phyloP scores from a whole-genome alignment of 2,329 filamentous ascomycete genomes.

The Arthrobotrys megalospora region DNA sequence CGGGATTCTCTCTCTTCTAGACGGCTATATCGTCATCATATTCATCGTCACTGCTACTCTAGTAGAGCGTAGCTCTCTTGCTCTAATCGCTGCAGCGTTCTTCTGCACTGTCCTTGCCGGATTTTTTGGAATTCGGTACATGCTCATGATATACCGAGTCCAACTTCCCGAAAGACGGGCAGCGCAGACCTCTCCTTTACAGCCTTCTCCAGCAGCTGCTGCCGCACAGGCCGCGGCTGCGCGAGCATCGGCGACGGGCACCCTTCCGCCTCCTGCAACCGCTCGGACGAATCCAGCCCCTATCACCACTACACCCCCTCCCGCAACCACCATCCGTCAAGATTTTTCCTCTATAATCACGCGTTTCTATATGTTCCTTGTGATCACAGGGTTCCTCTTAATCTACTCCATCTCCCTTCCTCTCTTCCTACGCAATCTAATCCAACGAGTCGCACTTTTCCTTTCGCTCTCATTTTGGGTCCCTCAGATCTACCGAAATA shows the following conservation, averaged over 20 bases:
- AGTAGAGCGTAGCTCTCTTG: slow-evolving; percentile 62
- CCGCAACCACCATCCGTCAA: slow-evolving; percentile 60
- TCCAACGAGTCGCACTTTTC: slow-evolving; percentile 77
- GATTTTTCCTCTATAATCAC: slow-evolving; percentile 73
- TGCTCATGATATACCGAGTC: slow-evolving; percentile 64
- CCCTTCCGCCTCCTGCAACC: slow-evolving; percentile 63
- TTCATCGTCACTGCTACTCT: slow-evolving; percentile 63
- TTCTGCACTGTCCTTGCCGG: slow-evolving; percentile 63
- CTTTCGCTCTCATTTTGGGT: slow-evolving; percentile 90
- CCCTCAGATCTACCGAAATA: slow-evolving; percentile 91
- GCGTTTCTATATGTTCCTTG: slow-evolving; percentile 73
- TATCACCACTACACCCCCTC: slow-evolving; percentile 26
- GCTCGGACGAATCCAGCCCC: slow-evolving; percentile 54
- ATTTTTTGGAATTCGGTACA: slow-evolving; percentile 64
- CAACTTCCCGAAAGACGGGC: slow-evolving; percentile 63
- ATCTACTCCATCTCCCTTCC: slow-evolving; percentile 76
- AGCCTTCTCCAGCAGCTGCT: slow-evolving; percentile 47
- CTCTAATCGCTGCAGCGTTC: slow-evolving; percentile 64
- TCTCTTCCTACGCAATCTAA: slow-evolving; percentile 70
- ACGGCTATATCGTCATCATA: slow-evolving; percentile 68
- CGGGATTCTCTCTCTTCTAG: slow-evolving; percentile 75
- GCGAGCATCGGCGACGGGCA: slow-evolving; percentile 62
- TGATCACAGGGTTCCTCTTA: slow-evolving; percentile 74
- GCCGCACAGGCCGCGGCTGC: slow-evolving; percentile 52
- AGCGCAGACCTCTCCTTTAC: slow-evolving; percentile 54